Evolutionary conservation across 1,139 yeast species (phyloP), one percentile per base, ranked within the genome.

Genomic region (Sugiyamaella sp.): DNA sequence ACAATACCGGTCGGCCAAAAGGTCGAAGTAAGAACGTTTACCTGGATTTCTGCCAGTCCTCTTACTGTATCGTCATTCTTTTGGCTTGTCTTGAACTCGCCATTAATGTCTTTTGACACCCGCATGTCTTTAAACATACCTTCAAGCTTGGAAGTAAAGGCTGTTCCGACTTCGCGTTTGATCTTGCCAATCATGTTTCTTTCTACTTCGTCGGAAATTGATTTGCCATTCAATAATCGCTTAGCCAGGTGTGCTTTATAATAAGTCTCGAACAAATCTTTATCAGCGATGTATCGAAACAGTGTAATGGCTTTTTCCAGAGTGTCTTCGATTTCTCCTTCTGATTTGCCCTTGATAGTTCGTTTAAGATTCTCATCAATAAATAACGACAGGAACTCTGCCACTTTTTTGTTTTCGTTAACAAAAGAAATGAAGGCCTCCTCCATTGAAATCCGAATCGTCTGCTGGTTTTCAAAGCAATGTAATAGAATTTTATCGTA

Each of bases 171-270:
- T 65, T 89, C 96, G 63, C 83, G 84, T 60, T 86, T 82, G 49
- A 91, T 74, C 65, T 81, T 84, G 1, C 86, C 78, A 33, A 93
- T 81, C 68, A 90, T 76, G 53, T 79, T 72, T 62, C 84, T 84
- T 67, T 91, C 98, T 8, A 85, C 72, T 56, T 88, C 95, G 45
- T 75, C 74, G 9, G 80, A 71, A 3, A 77, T 71, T 0, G 84
- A 80, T 49, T 73, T 70, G 53, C 66, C 68, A 54, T 88, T 84
- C 52, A 93, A 76, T 33, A 84, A 67, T 56, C 99, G 75, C 66
- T 89, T 89, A 1, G 98, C 97, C 59, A 93, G 78, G 71, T 89
- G 97, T 53, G 86, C 87, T 62, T 91, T 91, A 70, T 89, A 93
- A 60, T 86, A 85, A 32, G 81, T 84, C 68, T 89, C 96, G 71